Base-by-base conservation (phyloP, 257 asterid genomes). In the Capsicum baccatum region DNA sequence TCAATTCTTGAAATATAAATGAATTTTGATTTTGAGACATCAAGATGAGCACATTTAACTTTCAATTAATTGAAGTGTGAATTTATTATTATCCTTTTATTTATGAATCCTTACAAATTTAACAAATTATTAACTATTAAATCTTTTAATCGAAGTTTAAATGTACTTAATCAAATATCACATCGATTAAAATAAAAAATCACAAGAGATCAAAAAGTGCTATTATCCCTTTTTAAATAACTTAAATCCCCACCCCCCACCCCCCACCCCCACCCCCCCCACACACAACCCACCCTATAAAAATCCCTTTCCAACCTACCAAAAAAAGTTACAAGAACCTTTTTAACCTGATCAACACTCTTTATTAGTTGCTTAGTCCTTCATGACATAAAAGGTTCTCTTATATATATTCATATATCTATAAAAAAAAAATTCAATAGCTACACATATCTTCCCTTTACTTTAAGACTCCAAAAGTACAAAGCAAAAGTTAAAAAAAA, bases 331-430 rank as follows among this genome's bases (percentile, higher is more conserved):
- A 14, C 52, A 76, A 78, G 47, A 50, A 21, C 6, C 6, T 78
- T 78, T 78, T 78, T 78, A 54, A 26, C 82, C 82, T 78, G n/a
- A 78, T 8, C 50, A 78, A 78, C 82, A 78, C 66, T 78, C 82
- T 54, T 78, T 78, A 54, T 33, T 15, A 54, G 82, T 78, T 78
- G 82, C 82, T 54, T 78, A 78, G 3, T 78, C 52, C 81, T 78
- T 35, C 82, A 33, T 54, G 64, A 78, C 50, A 78, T 8, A 8
- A 54, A 71, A 78, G 13, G 82, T 78, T 54, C 66, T 78, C 82
- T 54, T 54, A 14, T 47, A 71, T 54, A 14, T 47, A 71, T 54
- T 78, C 82, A 78, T 48, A 12, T 54, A 50, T 2, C 26, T 76
- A 76, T 76, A 54, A 26, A 26, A 26, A 26, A 33, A 54, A 78